phyloP scores from a whole-genome alignment of 495 filamentous ascomycete species.

The Podospora conica region DNA sequence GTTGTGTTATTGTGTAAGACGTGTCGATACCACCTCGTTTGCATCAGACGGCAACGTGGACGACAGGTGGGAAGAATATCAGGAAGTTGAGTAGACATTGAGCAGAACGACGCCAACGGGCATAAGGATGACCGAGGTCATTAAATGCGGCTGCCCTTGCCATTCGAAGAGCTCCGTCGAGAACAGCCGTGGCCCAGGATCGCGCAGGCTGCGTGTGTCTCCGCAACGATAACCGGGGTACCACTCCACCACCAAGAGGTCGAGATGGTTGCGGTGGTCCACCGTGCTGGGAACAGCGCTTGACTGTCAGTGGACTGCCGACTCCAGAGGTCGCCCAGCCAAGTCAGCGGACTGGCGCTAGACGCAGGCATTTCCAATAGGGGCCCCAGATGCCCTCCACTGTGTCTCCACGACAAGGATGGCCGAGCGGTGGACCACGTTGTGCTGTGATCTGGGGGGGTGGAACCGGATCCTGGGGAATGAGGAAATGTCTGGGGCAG shows the following conservation, averaged over 20 bases:
- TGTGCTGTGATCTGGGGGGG: slow-evolving; percentile 1
- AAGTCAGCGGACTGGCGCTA: slow-evolving; percentile 2
- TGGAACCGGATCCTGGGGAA: slow-evolving; percentile 2
- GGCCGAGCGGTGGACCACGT: slow-evolving; percentile 5
- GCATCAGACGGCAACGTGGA: not conserved
- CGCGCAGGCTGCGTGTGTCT: slow-evolving; percentile 3
- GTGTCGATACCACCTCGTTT: not conserved
- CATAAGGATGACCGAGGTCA: slow-evolving; percentile 6
- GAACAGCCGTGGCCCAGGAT: slow-evolving; percentile 15
- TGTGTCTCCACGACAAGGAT: not conserved
- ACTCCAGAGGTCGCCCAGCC: not conserved
- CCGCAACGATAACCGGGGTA: slow-evolving; percentile 13
- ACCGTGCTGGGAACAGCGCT: slow-evolving; percentile 1
- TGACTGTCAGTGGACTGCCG: not conserved
- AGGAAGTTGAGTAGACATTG: not conserved
- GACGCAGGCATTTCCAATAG: slow-evolving; percentile 10
- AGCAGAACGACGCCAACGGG: not conserved
- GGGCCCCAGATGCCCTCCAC: not conserved
- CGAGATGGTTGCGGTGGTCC: slow-evolving; percentile 6
- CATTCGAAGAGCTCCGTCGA: slow-evolving; percentile 7
- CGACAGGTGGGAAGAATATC: not conserved
- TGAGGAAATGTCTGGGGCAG: not conserved
- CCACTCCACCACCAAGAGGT: slow-evolving; percentile 1
- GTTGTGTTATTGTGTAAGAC: not conserved
- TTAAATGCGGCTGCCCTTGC: not conserved